phyloP scores from a whole-genome alignment of 1,284 basidiomycete genomes.

The Pascua sp. region DNA sequence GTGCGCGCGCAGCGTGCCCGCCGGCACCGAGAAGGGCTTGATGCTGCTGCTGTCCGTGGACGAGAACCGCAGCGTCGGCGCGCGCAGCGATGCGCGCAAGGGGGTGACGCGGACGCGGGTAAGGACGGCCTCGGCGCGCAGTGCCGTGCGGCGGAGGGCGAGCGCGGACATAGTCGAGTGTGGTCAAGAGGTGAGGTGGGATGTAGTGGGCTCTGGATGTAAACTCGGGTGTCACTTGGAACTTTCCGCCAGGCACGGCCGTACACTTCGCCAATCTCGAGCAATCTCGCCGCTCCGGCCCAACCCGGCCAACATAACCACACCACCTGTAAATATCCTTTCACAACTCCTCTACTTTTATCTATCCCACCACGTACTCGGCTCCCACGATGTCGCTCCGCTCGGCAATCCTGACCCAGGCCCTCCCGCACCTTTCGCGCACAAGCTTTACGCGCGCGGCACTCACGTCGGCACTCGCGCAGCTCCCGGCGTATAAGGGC shows the following conservation, averaged over 20 bases:
- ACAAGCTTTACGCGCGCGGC: slow-evolving; percentile 41
- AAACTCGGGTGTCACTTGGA: too few species aligned
- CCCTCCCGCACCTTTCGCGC: slow-evolving; percentile 30
- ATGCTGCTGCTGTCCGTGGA: not conserved
- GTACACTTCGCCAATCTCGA: too few species aligned
- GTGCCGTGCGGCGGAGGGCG: too few species aligned
- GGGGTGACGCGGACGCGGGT: too few species aligned
- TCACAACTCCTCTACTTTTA: not conserved
- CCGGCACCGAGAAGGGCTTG: slow-evolving; percentile 9
- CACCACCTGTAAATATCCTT: not conserved
- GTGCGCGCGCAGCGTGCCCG: slow-evolving; percentile 8
- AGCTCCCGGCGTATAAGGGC: slow-evolving; percentile 9
- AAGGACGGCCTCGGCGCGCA: too few species aligned
- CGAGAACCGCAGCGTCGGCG: not conserved
- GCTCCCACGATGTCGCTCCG: slow-evolving; percentile 39
- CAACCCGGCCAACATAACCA: too few species aligned
- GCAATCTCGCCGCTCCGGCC: too few species aligned
- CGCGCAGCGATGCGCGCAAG: not conserved
- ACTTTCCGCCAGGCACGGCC: too few species aligned
- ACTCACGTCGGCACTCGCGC: slow-evolving; percentile 23
- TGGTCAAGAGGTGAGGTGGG: too few species aligned
- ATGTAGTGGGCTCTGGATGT: too few species aligned
- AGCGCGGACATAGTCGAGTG: too few species aligned
- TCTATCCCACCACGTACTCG: not conserved
- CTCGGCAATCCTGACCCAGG: slow-evolving; percentile 27